Evolutionary conservation across 164 flowering plant genomes (phyloP).

Genomic region (Piper betle): DNA sequence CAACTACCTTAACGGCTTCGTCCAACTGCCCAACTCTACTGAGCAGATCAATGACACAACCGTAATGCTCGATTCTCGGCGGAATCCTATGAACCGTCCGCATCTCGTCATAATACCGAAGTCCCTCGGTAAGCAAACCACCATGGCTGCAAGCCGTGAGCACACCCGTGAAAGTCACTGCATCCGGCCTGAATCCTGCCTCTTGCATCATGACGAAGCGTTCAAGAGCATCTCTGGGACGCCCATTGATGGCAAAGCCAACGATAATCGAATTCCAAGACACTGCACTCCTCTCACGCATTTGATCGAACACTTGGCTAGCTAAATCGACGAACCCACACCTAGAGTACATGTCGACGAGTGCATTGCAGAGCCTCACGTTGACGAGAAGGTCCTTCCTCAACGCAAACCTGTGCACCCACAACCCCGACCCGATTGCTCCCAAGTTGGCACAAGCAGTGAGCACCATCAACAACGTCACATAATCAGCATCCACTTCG

Average conservation of each 20-base stretch:
- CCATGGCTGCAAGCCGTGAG: slow-evolving; percentile 11
- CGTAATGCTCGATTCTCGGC: slow-evolving; percentile 8
- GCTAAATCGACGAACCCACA: slow-evolving; percentile 8
- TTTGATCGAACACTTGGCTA: slow-evolving; percentile 4
- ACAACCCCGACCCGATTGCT: slow-evolving; percentile 3
- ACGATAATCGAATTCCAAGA: slow-evolving; percentile 10
- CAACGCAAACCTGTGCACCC: slow-evolving; percentile 4
- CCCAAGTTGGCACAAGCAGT: slow-evolving; percentile 8
- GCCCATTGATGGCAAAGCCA: slow-evolving; percentile 8
- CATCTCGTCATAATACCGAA: slow-evolving; percentile 5
- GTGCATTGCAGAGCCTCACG: slow-evolving; percentile 2
- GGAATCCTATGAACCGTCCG: slow-evolving; percentile 1
- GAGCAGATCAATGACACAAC: slow-evolving; percentile 9
- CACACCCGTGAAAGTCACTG: slow-evolving; percentile 7
- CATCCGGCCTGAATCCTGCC: slow-evolving; percentile 7
- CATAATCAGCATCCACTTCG: slow-evolving; percentile 2
- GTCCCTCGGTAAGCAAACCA: slow-evolving; percentile 7
- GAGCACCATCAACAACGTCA: slow-evolving; percentile 3
- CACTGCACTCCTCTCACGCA: slow-evolving; percentile 3
- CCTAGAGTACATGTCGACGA: slow-evolving; percentile 7
- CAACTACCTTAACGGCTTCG: slow-evolving; percentile 4
- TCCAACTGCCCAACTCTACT: slow-evolving; percentile 9
- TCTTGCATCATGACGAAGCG: slow-evolving; percentile 3
- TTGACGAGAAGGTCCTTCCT: slow-evolving; percentile 1
- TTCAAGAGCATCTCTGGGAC: slow-evolving; percentile 4